phyloP scores from a whole-genome alignment of 2,329 filamentous ascomycete species.

The Ophiostoma himal-ulmi region DNA sequence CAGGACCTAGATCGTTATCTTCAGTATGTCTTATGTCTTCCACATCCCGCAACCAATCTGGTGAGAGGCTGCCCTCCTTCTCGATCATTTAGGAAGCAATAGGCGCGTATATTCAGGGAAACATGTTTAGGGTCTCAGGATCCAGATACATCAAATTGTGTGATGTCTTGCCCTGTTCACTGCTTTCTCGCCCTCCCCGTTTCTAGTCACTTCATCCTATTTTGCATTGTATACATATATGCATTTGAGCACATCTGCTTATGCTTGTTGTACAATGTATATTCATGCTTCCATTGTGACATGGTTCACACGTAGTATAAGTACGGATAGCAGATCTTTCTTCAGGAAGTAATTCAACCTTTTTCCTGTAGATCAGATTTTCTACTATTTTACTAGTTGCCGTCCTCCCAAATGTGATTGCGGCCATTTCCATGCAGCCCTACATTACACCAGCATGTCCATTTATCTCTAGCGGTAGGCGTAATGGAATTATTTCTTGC shows the following conservation, averaged over 20 bases:
- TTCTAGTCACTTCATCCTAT: background rate
- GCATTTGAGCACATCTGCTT: background rate
- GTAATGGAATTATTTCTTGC: background rate
- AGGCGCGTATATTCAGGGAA: background rate
- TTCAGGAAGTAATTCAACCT: too few species aligned
- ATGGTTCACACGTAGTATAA: too few species aligned
- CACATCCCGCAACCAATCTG: background rate
- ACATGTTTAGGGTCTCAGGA: background rate
- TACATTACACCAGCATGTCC: background rate
- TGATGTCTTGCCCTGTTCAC: background rate
- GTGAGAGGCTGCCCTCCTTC: background rate
- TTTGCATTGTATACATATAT: background rate
- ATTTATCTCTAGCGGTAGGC: background rate
- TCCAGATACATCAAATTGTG: background rate
- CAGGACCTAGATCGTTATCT: background rate
- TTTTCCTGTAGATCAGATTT: too few species aligned
- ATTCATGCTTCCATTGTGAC: too few species aligned
- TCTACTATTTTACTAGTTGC: background rate
- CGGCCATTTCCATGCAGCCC: background rate
- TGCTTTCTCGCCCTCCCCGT: background rate
- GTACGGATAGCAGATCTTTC: too few species aligned
- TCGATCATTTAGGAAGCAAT: conserved; percentile 2
- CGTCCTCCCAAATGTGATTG: background rate
- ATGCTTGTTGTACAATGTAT: too few species aligned
- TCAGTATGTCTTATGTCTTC: background rate